A percentile compares a stretch with the other conserved stretches of the same genome.
Conservation (phyloP, 305 asterid genomes). For the Petunia hybrid region DNA sequence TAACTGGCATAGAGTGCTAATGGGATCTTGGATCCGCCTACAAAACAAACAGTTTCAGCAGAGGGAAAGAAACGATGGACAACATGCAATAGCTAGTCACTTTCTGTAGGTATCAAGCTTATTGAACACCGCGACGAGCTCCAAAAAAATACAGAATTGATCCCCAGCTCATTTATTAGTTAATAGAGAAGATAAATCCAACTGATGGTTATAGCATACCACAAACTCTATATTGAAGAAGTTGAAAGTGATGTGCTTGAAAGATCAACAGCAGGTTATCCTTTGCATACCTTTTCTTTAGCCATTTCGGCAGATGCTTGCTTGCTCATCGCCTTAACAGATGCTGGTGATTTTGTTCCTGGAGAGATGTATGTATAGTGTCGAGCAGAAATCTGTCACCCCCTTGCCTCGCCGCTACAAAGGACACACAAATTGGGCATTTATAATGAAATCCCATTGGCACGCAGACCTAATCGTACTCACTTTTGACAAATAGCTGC, state of each 20-base stretch:
- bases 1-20: constrained; percentile 18
- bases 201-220: background rate
- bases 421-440: constrained; percentile 83
- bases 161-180: constrained; percentile 16
- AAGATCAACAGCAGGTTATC: constrained; percentile 21
- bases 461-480: constrained; percentile 60
- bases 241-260: background rate
- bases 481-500: too few relatives aligned
- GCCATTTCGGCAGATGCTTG: constrained; percentile 93
- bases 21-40: constrained; percentile 3
- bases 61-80: background rate
- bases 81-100: background rate
- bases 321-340: constrained; percentile 55
- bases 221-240: constrained; percentile 10
- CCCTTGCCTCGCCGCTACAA: constrained; percentile 82
- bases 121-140: background rate
- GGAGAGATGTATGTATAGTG: constrained; percentile 70
- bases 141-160: background rate
- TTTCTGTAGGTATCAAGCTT: background rate
- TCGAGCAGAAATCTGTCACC: constrained; percentile 90
- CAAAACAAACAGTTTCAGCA: constrained; percentile 23
- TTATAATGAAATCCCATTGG: constrained; percentile 85
- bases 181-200: background rate
- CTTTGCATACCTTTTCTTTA: constrained; percentile 83
- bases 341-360: constrained; percentile 64